Conservation (phyloP, 805 yeast species). For the Wickerhamiella dianesei region DNA sequence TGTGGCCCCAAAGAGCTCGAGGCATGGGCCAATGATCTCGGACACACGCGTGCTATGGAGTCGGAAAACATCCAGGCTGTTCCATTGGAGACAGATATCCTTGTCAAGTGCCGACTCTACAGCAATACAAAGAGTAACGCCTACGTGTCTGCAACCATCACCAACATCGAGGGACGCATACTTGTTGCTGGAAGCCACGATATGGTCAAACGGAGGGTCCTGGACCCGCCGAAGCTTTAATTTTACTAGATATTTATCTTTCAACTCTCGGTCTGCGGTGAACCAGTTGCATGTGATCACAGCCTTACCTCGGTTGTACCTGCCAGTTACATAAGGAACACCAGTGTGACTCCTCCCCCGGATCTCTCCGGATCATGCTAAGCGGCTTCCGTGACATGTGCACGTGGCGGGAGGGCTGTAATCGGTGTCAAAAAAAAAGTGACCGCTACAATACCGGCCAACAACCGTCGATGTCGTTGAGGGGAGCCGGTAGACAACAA, state of each 20-base stretch:
- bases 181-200: slow-evolving; percentile 22
- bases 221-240: background rate
- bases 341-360: no score
- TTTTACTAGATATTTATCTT: background rate
- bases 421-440: no score
- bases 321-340: background rate
- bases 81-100: slow-evolving; percentile 17
- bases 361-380: no score
- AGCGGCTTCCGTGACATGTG: no score
- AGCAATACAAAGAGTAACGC: slow-evolving; percentile 21
- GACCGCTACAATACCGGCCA: no score
- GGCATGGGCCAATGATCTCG: slow-evolving; percentile 11
- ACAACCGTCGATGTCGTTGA: no score
- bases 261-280: no score
- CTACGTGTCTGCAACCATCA: slow-evolving; percentile 13
- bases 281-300: background rate
- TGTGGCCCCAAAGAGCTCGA: slow-evolving; percentile 12
- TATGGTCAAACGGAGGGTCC: slow-evolving; percentile 16
- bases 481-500: no score
- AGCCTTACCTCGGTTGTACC: background rate
- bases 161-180: slow-evolving; percentile 14
- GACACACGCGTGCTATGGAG: slow-evolving; percentile 21
- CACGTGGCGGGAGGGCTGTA: no score
- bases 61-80: slow-evolving; percentile 22
- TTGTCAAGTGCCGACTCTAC: slow-evolving; percentile 16